Base-by-base conservation (phyloP, 2,329 filamentous ascomycete genomes). In the Dichotomopilus funicola region DNA sequence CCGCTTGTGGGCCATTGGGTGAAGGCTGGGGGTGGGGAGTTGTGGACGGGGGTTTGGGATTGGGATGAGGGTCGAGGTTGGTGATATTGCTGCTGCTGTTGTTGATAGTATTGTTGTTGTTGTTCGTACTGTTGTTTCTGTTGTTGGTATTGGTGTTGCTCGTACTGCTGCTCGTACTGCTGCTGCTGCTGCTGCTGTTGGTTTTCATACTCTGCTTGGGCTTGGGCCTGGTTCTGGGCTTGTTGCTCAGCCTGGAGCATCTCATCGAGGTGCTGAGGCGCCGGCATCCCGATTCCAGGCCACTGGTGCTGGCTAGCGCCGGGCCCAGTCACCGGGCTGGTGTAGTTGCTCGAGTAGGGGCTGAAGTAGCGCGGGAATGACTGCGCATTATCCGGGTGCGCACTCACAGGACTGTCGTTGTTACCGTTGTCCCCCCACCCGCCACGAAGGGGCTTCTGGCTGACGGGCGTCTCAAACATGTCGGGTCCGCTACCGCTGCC, bases 311-410 rank as follows among this genome's bases (percentile, higher is more conserved):
- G 55, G 52, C 59, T 45, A 38, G 59, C 52, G 51, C 60, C 46
- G 31, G 56, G 55, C 13, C 65, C 49, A 6, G 49, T 79, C 57
- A 81, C 72, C 0, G 82, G 82, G 62, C 80, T 83, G 66, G 73
- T 81, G 68, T 77, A 84, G 57, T 82, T 78, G 42, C 80, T 82
- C 19, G 73, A 75, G 64, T 85, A 85, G 0, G 82, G 82, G 3
- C 80, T 83, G 60, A 82, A 76, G 67, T 83, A 81, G 6, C 72
- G 74, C 1, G 72, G 69, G 59, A 60, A 60, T 53, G 58, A 36
- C 36, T 41, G 19, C 19, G 19, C 19, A 27, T 27, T 46, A 47
- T 58, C 73, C 1, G 72, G 72, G 44, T 65, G 66, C 2, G 70
- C 72, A 46, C 75, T 79, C 55, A 75, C 61, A 0, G 75, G 81